These are phyloP conservation scores for Yamadazyma sp. DNA, from an alignment of 1,139 yeast species.

Conservation along the genomic window DNA sequence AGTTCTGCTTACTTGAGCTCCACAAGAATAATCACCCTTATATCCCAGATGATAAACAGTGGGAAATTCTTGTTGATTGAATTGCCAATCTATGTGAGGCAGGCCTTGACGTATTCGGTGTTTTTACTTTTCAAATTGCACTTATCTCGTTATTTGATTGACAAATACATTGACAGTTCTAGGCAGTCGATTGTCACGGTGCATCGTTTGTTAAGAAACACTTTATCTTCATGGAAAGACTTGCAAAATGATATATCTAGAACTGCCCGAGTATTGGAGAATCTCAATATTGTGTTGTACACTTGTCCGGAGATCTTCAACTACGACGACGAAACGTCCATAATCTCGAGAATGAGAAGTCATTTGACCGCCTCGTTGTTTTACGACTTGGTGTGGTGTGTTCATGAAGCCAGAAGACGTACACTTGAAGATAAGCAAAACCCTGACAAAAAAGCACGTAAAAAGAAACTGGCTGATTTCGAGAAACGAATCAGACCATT, in stretches of 20 bases:
- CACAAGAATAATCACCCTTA: conserved; percentile 76
- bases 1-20: conserved; percentile 80
- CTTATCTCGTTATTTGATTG: conserved; percentile 71
- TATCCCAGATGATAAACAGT: conserved; percentile 59
- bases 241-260: conserved; percentile 89
- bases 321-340: conserved; percentile 46
- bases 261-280: conserved; percentile 90
- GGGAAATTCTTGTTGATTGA: conserved; percentile 70
- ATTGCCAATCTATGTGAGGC: conserved; percentile 84
- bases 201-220: conserved; percentile 82
- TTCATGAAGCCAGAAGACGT: conserved; percentile 88
- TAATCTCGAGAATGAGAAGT: conserved; percentile 85
- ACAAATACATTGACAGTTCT: conserved; percentile 81
- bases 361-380: conserved; percentile 89
- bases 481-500: conserved; percentile 58
- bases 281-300: conserved; percentile 79
- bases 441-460: conserved; percentile 22
- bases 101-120: conserved; percentile 80
- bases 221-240: conserved; percentile 87
- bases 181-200: conserved; percentile 93
- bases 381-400: conserved; percentile 92
- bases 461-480: conserved; percentile 9
- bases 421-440: conserved; percentile 50
- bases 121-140: conserved; percentile 79
- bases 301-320: conserved; percentile 81